These are phyloP conservation scores for Cercospora brassicicola DNA, from an alignment of 2,329 filamentous ascomycete species.

Conservation along the genomic window DNA sequence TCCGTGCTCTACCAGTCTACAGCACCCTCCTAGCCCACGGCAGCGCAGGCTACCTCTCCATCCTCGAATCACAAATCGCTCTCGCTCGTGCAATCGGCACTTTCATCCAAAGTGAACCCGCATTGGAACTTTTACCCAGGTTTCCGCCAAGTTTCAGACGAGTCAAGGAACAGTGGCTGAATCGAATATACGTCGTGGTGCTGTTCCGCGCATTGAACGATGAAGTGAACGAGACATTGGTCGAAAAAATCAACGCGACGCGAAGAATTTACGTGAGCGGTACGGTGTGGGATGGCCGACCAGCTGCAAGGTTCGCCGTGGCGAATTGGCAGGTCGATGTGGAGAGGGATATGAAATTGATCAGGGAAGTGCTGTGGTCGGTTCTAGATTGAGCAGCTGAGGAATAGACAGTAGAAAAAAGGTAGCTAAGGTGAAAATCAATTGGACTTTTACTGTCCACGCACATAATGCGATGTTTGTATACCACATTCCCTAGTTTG, in stretches of 20 bases:
- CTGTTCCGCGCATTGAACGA: conserved; percentile 72
- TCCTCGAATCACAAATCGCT: conserved; percentile 70
- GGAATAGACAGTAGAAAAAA: too few relatives aligned
- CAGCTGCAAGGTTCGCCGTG: conserved; percentile 79
- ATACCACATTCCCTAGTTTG: too few relatives aligned
- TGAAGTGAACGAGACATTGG: conserved; percentile 64
- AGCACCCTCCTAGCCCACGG: conserved; percentile 76
- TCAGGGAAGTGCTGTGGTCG: conserved; percentile 59
- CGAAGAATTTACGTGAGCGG: conserved; percentile 79
- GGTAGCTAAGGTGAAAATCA: too few relatives aligned
- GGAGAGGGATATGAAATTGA: conserved; percentile 64
- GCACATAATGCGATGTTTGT: too few relatives aligned
- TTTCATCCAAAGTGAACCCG: conserved; percentile 61
- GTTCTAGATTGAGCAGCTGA: neutral
- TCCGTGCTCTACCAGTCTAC: conserved; percentile 87
- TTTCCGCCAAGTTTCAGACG: conserved; percentile 30
- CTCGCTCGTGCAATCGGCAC: conserved; percentile 67
- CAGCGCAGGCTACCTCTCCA: conserved; percentile 62
- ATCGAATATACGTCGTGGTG: conserved; percentile 67
- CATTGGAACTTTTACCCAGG: conserved; percentile 66
- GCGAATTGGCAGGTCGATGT: conserved; percentile 79
- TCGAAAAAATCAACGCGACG: conserved; percentile 69
- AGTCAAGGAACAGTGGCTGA: conserved; percentile 46
- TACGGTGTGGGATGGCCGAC: conserved; percentile 71
- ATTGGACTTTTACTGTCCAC: too few relatives aligned